Conservation (phyloP, 2,329 filamentous ascomycete species). For the Colletotrichum lindemuthianum region DNA sequence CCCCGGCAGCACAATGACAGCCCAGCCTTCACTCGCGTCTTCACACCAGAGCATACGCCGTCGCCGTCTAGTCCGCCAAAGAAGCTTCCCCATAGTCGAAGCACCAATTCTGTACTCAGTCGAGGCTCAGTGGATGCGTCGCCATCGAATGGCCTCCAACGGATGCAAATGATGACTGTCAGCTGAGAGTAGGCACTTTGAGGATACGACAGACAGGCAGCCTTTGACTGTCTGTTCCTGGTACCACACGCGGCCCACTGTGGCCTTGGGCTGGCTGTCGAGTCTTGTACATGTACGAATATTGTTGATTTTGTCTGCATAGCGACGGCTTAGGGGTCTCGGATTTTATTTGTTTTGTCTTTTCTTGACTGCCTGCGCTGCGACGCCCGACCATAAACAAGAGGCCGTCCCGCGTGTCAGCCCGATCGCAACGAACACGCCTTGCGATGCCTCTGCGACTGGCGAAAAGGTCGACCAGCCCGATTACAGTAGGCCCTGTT, state of each 20-base stretch:
- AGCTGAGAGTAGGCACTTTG: constrained; percentile 48
- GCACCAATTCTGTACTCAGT: constrained; percentile 62
- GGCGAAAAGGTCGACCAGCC: not conserved
- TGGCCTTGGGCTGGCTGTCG: not conserved
- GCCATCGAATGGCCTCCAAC: constrained; percentile 60
- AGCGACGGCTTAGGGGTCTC: constrained; percentile 36
- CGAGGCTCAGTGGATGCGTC: constrained; percentile 62
- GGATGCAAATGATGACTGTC: constrained; percentile 74
- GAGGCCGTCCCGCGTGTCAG: constrained; percentile 9
- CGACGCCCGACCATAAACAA: constrained; percentile 33
- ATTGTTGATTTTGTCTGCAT: constrained; percentile 38
- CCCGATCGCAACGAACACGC: not conserved
- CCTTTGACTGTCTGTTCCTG: no score
- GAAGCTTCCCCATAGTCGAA: constrained; percentile 61
- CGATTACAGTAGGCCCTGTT: not conserved
- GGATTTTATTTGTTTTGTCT: constrained; percentile 15
- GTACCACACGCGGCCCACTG: not conserved
- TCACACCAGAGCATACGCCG: constrained; percentile 62
- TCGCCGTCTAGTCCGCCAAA: constrained; percentile 64
- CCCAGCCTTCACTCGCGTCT: constrained; percentile 74
- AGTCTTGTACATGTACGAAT: constrained; percentile 38
- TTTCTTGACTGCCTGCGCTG: constrained; percentile 13
- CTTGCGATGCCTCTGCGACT: constrained; percentile 5
- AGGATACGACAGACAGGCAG: not conserved
- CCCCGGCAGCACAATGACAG: constrained; percentile 62